Base-by-base conservation (phyloP, 1,139 yeast species). In the Candida pseudoviswanathii region DNA sequence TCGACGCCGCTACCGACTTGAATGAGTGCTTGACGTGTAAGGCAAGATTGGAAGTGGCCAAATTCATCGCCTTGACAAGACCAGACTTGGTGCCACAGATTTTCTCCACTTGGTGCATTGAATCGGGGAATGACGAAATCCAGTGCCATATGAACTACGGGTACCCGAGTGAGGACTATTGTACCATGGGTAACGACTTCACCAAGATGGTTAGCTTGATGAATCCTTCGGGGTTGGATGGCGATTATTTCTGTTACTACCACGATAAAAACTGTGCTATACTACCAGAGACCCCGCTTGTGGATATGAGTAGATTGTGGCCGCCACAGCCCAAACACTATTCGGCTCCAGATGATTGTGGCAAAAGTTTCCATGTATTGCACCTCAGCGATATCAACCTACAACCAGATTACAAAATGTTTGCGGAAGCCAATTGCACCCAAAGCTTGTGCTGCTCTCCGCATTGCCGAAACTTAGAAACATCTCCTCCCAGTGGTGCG, bases 191-290 rank as follows among this genome's bases (percentile, higher is more conserved):
- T 7, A 49, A 52, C 33, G 82, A 80, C 55, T 75, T 80, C 54
- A 71, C 77, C 5, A 75, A 77, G 52, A 63, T 80, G 66, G 60
- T 80, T 29, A 68, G 70, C 26, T 55, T 74, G 44, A 77, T 81
- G 73, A 77, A 77, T 54, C 80, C 83, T 9, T 59, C 63, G 47
- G 70, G 77, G 2, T 59, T 71, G 32, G 86, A 82, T 58, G 84
- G 83, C 29, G 78, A 78, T 48, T 75, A 78, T 51, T 78, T 77
- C 61, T 82, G 86, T 60, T 75, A 79, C 57, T 80, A 68, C 59
- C 73, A 78, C 57, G 74, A 77, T 46, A 56, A 60, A 9, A 60
- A 61, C 4, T 68, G 76, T 42, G 79, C 82, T 58, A 58, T 67
- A 0, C 61, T 75, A 43, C 85, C 85, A 4, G 62, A 60, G 25